phyloP scores from a whole-genome alignment of 805 yeast species.

The Candida hispaniensis region DNA sequence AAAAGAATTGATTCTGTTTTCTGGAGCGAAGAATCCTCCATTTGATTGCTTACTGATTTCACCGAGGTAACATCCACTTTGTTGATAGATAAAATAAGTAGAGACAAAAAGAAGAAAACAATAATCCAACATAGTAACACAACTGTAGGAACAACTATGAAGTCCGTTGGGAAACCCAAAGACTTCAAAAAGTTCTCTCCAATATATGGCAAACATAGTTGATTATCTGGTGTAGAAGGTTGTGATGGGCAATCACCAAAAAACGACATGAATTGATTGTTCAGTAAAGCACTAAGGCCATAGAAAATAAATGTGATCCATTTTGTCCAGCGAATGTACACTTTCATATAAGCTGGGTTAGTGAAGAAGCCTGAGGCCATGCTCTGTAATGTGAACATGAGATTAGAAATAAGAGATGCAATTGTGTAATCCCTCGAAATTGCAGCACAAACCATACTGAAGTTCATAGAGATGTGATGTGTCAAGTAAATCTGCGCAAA shows the following conservation, averaged over 20 bases:
- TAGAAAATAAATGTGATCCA: constrained; percentile 71
- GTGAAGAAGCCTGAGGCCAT: constrained; percentile 76
- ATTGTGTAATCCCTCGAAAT: constrained; percentile 49
- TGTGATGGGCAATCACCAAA: constrained; percentile 45
- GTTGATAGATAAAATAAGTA: constrained; percentile 37
- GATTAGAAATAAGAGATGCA: constrained; percentile 51
- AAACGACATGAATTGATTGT: constrained; percentile 57
- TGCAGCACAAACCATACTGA: constrained; percentile 44
- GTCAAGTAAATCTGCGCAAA: constrained; percentile 49
- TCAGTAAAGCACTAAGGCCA: constrained; percentile 54
- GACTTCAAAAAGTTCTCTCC: constrained; percentile 45
- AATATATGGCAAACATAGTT: constrained; percentile 39
- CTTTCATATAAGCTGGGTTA: constrained; percentile 64
- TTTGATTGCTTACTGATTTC: constrained; percentile 22
- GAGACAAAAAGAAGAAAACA: constrained; percentile 43
- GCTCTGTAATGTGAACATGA: constrained; percentile 59
- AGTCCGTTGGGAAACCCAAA: constrained; percentile 51
- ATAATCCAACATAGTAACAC: constrained; percentile 48
- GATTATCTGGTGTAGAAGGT: constrained; percentile 20
- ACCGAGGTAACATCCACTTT: constrained; percentile 47
- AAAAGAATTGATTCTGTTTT: constrained; percentile 20
- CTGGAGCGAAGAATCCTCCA: constrained; percentile 8
- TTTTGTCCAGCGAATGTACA: constrained; percentile 76
- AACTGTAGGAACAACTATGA: constrained; percentile 58
- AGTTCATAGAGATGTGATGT: constrained; percentile 45